Base-by-base conservation (phyloP, 2,329 filamentous ascomycete genomes). In the Plenodomus biglobosus region DNA sequence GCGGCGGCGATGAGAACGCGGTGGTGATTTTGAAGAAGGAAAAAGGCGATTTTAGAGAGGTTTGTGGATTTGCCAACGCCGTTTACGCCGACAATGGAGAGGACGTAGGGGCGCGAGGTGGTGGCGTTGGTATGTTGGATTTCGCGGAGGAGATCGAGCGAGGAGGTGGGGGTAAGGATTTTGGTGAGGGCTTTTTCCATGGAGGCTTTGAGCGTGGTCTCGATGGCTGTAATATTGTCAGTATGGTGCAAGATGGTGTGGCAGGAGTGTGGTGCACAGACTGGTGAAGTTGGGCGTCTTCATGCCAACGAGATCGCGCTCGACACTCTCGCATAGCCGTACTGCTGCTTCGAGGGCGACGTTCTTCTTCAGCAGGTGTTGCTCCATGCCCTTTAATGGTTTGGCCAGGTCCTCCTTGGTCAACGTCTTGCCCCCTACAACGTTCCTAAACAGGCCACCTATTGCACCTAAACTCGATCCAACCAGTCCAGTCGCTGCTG, bases 11-110 rank as follows among this genome's bases (percentile, higher is more conserved):
- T 90, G 48, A 99, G 82, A 15, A 99, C 91, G 66, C 88, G 88
- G 78, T 96, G 95, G 70, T 95, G 92, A 78, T 99, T 99, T 73
- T 99, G 92, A 24, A 99, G 80, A 32, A 99, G 80, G 77, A 99
- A 99, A 76, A 94, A 99, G 73, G 92, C 95, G 59, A 99, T 96
- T 74, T 99, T 99, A 72, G 90, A 92, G 32, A 99, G 80, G 69
- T 96, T 97, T 43, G 94, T 99, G 15, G 92, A 96, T 76, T 99
- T 99, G 67, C 94, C 94, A 32, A 99, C 94, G 44, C 94, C 94
- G 71, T 99, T 99, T 69, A 99, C 94, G 53, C 94, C 94, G 37
- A 99, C 94, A 53, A 99, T 96, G 48, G 91, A 96, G 69, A 99
- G 95, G 64, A 97, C 92, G 69, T 97, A 99, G 37, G 94, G 94